Percentiles rank a stretch among this genome's conserved stretches.
phyloP scores from a whole-genome alignment of 192 early-diverging fungal species.

The Coemansia erecta region DNA sequence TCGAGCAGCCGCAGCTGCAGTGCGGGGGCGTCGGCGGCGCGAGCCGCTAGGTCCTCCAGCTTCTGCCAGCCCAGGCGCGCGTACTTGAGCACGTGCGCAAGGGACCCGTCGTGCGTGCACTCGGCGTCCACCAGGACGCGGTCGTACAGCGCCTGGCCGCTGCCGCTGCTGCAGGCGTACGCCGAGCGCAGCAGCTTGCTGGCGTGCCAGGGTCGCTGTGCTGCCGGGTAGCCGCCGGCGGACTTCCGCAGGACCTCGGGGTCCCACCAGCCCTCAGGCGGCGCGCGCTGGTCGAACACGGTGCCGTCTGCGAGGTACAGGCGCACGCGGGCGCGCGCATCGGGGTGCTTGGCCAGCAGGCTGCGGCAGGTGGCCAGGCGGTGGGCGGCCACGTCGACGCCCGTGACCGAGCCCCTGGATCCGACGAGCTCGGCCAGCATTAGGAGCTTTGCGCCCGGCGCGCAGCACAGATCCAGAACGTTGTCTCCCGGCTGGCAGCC shows the following conservation, averaged over 20 bases:
- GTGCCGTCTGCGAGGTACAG: slow-evolving; percentile 85
- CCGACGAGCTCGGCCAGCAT: slow-evolving; percentile 69
- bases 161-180: slow-evolving; percentile 51
- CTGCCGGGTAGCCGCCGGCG: neutral
- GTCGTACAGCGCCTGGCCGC: slow-evolving; percentile 57
- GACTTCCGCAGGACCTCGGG: neutral
- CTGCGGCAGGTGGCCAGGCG: slow-evolving; percentile 73
- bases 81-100: slow-evolving; percentile 77
- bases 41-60: slow-evolving; percentile 66
- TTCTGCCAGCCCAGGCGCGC: slow-evolving; percentile 74
- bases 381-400: slow-evolving; percentile 79
- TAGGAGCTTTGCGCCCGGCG: slow-evolving; percentile 87
- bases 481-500: slow-evolving; percentile 72
- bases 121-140: slow-evolving; percentile 69
- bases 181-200: slow-evolving; percentile 64
- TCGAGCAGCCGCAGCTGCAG: slow-evolving; percentile 62
- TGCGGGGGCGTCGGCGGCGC: slow-evolving; percentile 58
- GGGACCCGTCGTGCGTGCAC: slow-evolving; percentile 92
- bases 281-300: slow-evolving; percentile 68
- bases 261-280: slow-evolving; percentile 50
- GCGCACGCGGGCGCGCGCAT: slow-evolving; percentile 45
- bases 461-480: slow-evolving; percentile 86
- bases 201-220: slow-evolving; percentile 69
- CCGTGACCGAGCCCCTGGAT: slow-evolving; percentile 77
- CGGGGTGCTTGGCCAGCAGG: slow-evolving; percentile 69